Evolutionary conservation across 441 rosid species (phyloP), one percentile per base, ranked within the genome.

Genomic region (Hura crepitans): DNA sequence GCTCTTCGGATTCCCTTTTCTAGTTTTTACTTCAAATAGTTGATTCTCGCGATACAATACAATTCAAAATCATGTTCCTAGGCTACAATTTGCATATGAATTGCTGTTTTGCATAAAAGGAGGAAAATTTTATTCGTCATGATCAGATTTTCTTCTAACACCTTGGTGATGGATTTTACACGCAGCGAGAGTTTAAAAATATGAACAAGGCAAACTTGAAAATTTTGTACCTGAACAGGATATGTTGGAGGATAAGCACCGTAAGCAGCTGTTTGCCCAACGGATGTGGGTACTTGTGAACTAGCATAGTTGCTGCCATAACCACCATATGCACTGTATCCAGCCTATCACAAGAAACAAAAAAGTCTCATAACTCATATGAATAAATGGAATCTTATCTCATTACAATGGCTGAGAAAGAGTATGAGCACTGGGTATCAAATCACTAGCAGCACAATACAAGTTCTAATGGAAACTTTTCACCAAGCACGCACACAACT

Each of bases 161-260:
- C 42, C 42, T 59, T 13, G n/a, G 17, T 59, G 0, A 13, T 31
- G 35, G 2, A 55, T 4, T 55, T 28, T 4, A 27, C 12, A 27
- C n/a, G n/a, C n/a, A n/a, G n/a, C n/a, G n/a, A n/a, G n/a, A n/a
- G n/a, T n/a, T n/a, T n/a, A n/a, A n/a, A n/a, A 31, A 54, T 13
- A 30, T 5, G 47, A 39, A 20, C 30, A 17, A n/a, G 11, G 55
- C 45, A 59, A 64, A 50, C 56, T 35, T 0, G 14, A 62, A 25
- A 14, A 28, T 63, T 73, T 42, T 12, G 46, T 77, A 92, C 99
- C 98, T 93, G 99, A 61, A 75, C 84, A 69, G 97, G 87, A 84
- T 91, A 91, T 6, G 87, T 78, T 12, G 86, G 67, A 69, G 97
- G 96, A 83, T 93, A 96, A 72, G 92, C 86, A 49, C 87, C 91